These are phyloP conservation scores for Solanum megistacrolobum DNA, from an alignment of 257 asterid species.

Conservation along the genomic window DNA sequence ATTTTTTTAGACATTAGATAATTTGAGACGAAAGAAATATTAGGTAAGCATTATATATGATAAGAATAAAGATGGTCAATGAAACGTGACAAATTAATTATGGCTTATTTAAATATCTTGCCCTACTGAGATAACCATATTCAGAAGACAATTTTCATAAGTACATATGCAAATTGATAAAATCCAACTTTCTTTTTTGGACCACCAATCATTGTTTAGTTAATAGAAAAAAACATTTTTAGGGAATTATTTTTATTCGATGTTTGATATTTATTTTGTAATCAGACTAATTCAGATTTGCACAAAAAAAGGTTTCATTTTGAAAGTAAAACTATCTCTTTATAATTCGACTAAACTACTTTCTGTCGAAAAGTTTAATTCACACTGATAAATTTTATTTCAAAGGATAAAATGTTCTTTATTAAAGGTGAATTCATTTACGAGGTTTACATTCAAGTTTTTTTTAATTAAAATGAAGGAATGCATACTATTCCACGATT, in stretches of 20 bases:
- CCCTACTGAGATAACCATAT: background rate
- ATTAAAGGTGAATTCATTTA: background rate
- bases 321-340: background rate
- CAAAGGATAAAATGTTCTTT: too few relatives aligned
- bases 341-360: background rate
- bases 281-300: background rate
- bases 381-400: too few relatives aligned
- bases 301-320: rapidly evolving
- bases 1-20: background rate
- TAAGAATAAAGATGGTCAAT: background rate
- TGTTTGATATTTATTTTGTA: background rate
- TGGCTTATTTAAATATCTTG: background rate
- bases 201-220: background rate
- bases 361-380: too few relatives aligned
- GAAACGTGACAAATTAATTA: background rate
- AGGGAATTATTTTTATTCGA: background rate
- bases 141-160: background rate
- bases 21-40: background rate
- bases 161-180: background rate
- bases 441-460: rapidly evolving
- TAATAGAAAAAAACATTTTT: background rate
- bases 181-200: background rate
- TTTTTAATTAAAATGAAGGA: background rate
- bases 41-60: background rate
- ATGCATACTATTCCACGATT: background rate